These are phyloP conservation scores for Ottelia alismoides DNA, from an alignment of 106 monocot species.

Conservation along the genomic window DNA sequence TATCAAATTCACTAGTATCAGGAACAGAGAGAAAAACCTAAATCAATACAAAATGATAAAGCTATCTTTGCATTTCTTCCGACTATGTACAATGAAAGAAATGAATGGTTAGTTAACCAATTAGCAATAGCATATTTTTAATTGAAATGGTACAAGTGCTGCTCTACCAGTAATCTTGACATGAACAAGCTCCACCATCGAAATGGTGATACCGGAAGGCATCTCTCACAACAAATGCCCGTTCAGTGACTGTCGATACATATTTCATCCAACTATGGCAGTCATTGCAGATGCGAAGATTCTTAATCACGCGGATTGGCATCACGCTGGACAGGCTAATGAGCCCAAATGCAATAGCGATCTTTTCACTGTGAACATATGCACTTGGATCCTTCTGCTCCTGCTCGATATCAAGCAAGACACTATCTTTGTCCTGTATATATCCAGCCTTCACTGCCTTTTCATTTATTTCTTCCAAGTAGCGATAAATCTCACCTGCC, in stretches of 20 bases:
- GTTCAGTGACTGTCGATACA: slow-evolving; percentile 29
- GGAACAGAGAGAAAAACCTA: too few species aligned
- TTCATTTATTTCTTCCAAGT: slow-evolving; percentile 38
- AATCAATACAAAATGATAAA: too few species aligned
- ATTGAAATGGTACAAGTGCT: not conserved
- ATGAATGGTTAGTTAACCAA: too few species aligned
- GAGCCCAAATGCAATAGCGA: slow-evolving; percentile 71
- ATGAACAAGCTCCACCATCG: slow-evolving; percentile 55
- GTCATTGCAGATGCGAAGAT: slow-evolving; percentile 66
- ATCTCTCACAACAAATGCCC: slow-evolving; percentile 53
- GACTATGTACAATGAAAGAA: too few species aligned
- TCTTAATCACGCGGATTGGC: slow-evolving; percentile 69
- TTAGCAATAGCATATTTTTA: too few species aligned
- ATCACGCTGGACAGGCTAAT: slow-evolving; percentile 34
- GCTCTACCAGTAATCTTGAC: slow-evolving; percentile 61
- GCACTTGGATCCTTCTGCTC: slow-evolving; percentile 37
- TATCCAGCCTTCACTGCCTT: slow-evolving; percentile 41
- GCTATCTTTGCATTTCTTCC: too few species aligned
- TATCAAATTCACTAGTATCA: too few species aligned
- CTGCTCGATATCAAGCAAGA: slow-evolving; percentile 45
- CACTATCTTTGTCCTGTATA: slow-evolving; percentile 38
- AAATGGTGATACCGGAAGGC: slow-evolving; percentile 85
- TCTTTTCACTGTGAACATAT: slow-evolving; percentile 67
- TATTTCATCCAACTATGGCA: slow-evolving; percentile 84
- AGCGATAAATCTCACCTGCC: slow-evolving; percentile 34